phyloP scores from a whole-genome alignment of 225 moss, liverwort and hornwort species.

The Straminergon stramineum region DNA sequence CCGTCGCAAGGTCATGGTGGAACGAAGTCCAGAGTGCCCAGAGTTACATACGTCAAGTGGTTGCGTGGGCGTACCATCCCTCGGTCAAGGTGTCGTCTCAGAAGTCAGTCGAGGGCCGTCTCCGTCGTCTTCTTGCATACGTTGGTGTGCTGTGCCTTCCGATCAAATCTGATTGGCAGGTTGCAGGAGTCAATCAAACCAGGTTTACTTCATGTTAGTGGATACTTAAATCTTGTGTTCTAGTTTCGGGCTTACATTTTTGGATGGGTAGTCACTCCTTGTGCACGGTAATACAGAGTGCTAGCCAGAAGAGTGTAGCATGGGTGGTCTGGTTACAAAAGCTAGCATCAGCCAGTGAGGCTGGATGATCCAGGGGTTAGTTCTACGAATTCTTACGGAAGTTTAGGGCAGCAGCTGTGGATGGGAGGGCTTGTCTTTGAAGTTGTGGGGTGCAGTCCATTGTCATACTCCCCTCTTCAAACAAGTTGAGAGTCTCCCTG shows the following conservation, averaged over 20 bases:
- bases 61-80: slow-evolving; percentile 69
- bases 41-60: slow-evolving; percentile 71
- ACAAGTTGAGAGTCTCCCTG: slow-evolving; percentile 53
- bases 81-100: slow-evolving; percentile 74
- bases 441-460: slow-evolving; percentile 42
- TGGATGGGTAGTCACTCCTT: slow-evolving; percentile 42
- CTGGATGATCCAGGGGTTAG: slow-evolving; percentile 39
- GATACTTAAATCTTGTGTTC: slow-evolving; percentile 46
- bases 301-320: slow-evolving; percentile 40
- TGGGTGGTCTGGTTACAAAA: slow-evolving; percentile 46
- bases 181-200: slow-evolving; percentile 51
- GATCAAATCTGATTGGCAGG: slow-evolving; percentile 72
- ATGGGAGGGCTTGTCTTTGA: slow-evolving; percentile 46
- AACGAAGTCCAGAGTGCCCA: slow-evolving; percentile 99
- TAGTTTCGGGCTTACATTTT: slow-evolving; percentile 38
- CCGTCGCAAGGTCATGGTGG: slow-evolving; percentile 99
- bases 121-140: slow-evolving; percentile 66
- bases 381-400: slow-evolving; percentile 51
- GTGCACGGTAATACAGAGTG: slow-evolving; percentile 33
- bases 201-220: slow-evolving; percentile 48
- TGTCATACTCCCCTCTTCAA: slow-evolving; percentile 49
- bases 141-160: slow-evolving; percentile 68
- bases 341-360: slow-evolving; percentile 37
- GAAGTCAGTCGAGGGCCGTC: slow-evolving; percentile 74
- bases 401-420: slow-evolving; percentile 45